Base-by-base conservation (phyloP, 2,329 filamentous ascomycete genomes). In the Sporothrix sp. region DNA sequence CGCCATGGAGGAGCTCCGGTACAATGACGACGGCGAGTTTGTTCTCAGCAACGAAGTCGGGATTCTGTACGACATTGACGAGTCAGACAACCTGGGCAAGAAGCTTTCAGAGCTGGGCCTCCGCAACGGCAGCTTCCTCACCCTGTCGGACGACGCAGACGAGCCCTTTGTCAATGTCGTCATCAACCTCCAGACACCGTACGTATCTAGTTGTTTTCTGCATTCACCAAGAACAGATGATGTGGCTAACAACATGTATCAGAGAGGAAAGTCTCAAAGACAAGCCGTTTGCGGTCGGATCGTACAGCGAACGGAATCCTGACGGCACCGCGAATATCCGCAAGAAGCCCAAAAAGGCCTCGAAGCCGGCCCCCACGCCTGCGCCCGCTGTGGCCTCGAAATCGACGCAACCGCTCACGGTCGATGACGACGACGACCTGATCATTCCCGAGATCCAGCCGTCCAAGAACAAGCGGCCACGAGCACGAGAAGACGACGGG, bases 21-120 rank as follows among this genome's bases (percentile, higher is more conserved):
- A 93, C 61, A 80, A 82, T 5, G 82, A 89, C 25, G 50, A 56
- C 16, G 77, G 72, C 52, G 89, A 95, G 48, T 79, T 97, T 56
- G 84, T 83, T 3, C 71, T 97, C 52, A 85, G 78, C 61, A 88
- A 79, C 52, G 83, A 88, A 7, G 72, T 77, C 9, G 84, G 84
- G 46, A 73, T 90, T n/a, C 74, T 97, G 37, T 97, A 95, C 60
- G 93, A 97, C 60, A 79, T 83, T 0, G 93, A 97, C 51, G 80
- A 95, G 60, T 87, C 87, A 4, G 87, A 94, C 52, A 94, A 96
- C 60, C 70, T 97, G 1, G 66, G 73, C 1, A 94, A 88, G 70
- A 89, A 85, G 54, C 75, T 98, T 46, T 73, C 67, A 23, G 86
- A 95, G 18, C 74, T 96, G 8, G 86, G 84, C 10, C 79, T 96